A percentile compares a stretch with the other conserved stretches of the same genome.
phyloP scores from a whole-genome alignment of 1,284 basidiomycete species.

The Cutaneotrichosporon arboriforme region DNA sequence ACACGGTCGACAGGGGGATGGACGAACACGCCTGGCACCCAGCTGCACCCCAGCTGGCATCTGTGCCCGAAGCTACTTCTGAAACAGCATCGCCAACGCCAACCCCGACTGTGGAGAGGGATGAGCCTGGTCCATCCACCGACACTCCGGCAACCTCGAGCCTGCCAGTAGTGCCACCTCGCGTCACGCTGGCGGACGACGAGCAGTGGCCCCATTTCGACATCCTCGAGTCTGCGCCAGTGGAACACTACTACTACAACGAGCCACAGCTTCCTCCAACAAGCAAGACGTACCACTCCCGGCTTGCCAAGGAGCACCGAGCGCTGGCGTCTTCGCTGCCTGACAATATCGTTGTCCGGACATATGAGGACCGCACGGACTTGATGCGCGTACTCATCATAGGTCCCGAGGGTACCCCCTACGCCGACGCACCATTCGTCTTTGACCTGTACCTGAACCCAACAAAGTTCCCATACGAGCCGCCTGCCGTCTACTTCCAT shows the following conservation, averaged over 20 bases:
- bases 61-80: not conserved
- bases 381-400: conserved; percentile 82
- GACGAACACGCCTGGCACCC: not conserved
- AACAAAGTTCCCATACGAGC: conserved; percentile 71
- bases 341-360: conserved; percentile 53
- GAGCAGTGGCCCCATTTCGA: conserved; percentile 67
- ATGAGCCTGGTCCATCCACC: conserved; percentile 7
- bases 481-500: conserved; percentile 81
- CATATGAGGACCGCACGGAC: conserved; percentile 69
- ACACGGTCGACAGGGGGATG: conserved; percentile 13
- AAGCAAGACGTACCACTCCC: conserved; percentile 64
- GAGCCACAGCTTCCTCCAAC: conserved; percentile 55
- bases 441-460: conserved; percentile 89
- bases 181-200: conserved; percentile 15
- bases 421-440: conserved; percentile 86
- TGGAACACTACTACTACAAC: conserved; percentile 69
- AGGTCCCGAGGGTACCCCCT: conserved; percentile 88
- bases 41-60: too few species aligned
- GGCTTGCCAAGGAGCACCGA: conserved; percentile 76
- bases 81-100: not conserved
- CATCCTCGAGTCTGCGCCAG: conserved; percentile 65
- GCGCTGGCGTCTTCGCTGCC: conserved; percentile 69
- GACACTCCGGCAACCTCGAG: not conserved
- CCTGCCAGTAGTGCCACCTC: not conserved
- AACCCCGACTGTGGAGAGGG: not conserved